phyloP scores from a whole-genome alignment of 768 basidiomycete genomes.

The Leccinum pellstonianum region DNA sequence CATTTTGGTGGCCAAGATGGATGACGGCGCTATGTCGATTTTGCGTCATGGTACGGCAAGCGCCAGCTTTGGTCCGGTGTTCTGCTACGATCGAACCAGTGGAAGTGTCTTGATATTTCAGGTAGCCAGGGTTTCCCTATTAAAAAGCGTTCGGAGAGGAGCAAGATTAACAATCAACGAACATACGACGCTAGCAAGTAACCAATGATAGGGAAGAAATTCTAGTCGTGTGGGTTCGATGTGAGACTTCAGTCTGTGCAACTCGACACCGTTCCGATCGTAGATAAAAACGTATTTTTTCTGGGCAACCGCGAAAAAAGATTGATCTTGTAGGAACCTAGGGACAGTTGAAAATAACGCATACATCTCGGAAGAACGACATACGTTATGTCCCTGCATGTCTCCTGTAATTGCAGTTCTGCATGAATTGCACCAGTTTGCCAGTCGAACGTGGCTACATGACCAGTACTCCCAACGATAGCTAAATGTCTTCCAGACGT shows the following conservation, averaged over 20 bases:
- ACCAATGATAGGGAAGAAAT: conserved; percentile 94
- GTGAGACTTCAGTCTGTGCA: conserved; percentile 81
- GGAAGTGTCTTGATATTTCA: conserved; percentile 97
- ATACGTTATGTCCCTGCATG: conserved; percentile 88
- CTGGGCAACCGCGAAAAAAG: conserved; percentile 93
- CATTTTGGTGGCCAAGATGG: conserved; percentile 92
- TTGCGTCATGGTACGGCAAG: conserved; percentile 83
- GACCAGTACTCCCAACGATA: conserved; percentile 77
- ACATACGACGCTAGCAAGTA: conserved; percentile 80
- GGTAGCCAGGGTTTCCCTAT: conserved; percentile 83
- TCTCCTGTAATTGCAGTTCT: conserved; percentile 88
- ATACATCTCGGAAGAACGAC: conserved; percentile 24
- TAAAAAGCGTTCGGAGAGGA: neutral
- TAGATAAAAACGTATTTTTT: conserved; percentile 96
- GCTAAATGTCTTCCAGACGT: conserved; percentile 68
- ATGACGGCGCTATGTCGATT: conserved; percentile 93
- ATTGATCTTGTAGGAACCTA: conserved; percentile 91
- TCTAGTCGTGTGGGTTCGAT: conserved; percentile 89
- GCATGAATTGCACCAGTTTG: conserved; percentile 80
- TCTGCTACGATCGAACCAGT: conserved; percentile 84
- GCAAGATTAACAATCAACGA: neutral
- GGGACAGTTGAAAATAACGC: neutral
- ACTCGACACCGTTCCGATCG: conserved; percentile 88
- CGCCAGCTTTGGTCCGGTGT: conserved; percentile 88
- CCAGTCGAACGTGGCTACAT: conserved; percentile 94